Evolutionary conservation across 495 filamentous ascomycete genomes (phyloP).

Genomic region (Rostrohypoxylon terebratum): DNA sequence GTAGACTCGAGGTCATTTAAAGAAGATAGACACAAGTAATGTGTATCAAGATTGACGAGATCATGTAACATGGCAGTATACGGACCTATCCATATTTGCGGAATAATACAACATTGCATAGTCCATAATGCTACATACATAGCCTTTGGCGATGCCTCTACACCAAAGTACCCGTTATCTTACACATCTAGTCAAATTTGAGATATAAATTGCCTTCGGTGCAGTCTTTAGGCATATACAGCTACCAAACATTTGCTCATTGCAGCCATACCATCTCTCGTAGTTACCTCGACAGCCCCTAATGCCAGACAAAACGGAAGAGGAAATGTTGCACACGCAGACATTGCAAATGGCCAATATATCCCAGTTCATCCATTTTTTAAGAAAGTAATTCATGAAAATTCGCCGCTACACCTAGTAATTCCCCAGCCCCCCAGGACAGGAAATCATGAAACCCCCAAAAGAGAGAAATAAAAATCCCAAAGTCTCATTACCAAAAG

Average conservation of each 20-base stretch:
- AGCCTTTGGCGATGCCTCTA: too few species aligned
- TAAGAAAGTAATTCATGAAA: background rate
- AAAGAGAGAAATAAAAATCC: background rate
- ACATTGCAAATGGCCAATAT: background rate
- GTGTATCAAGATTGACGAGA: slow-evolving; percentile 2
- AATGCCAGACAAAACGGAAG: background rate
- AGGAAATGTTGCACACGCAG: background rate
- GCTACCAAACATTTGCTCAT: background rate
- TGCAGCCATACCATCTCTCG: background rate
- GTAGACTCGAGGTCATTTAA: background rate
- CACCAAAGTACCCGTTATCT: too few species aligned
- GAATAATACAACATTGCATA: background rate
- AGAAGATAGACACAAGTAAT: background rate
- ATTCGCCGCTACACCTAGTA: background rate
- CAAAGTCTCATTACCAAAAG: slow-evolving; percentile 4
- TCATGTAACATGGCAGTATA: background rate
- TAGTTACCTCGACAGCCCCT: background rate
- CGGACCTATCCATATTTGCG: too few species aligned
- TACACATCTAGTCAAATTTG: too few species aligned
- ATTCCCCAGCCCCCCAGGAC: background rate
- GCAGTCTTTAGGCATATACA: background rate
- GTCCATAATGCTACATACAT: too few species aligned
- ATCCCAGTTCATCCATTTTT: background rate
- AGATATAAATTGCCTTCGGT: background rate
- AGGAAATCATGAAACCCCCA: background rate